A percentile compares a stretch with the other conserved stretches of the same genome.
Conservation (phyloP, 306 rosid species). For the Begonia peltatifolia region DNA sequence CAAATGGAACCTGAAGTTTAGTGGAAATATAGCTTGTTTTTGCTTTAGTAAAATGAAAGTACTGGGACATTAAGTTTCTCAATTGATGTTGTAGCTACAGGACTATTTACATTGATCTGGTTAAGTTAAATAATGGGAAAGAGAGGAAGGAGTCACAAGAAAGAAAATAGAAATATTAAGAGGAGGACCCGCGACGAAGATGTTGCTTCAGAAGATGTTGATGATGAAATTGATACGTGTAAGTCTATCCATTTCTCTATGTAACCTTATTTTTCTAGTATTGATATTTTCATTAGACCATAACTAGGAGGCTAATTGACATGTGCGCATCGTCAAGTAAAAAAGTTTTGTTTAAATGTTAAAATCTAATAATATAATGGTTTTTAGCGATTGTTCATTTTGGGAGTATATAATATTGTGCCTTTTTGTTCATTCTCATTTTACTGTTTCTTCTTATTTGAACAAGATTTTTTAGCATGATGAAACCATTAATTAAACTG, state of each 20-base stretch:
- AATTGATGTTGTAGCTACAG: not conserved
- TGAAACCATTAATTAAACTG: not conserved
- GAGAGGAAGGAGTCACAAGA: slow-evolving; percentile 33
- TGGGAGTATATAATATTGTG: no score
- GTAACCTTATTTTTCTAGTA: not conserved
- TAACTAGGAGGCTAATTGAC: not conserved
- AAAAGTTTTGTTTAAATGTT: not conserved
- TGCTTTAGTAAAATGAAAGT: no score
- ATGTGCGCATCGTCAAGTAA: no score
- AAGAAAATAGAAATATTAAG: slow-evolving; percentile 18
- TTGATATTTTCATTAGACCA: slow-evolving; percentile 1
- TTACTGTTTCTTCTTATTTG: not conserved
- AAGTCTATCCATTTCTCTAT: slow-evolving; percentile 6
- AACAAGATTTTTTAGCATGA: not conserved
- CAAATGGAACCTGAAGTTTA: no score
- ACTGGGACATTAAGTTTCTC: not conserved
- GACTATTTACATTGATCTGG: not conserved
- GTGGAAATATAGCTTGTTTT: no score
- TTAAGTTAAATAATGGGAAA: slow-evolving; percentile 35
- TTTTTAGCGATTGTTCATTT: no score
- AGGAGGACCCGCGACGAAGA: slow-evolving; percentile 11
- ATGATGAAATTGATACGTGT: slow-evolving; percentile 87
- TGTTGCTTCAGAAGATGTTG: slow-evolving; percentile 30
- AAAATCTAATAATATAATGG: not conserved
- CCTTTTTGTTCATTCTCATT: no score